Conservation (phyloP, 805 yeast genomes). For the Saccharomycopsis guyanensis region DNA sequence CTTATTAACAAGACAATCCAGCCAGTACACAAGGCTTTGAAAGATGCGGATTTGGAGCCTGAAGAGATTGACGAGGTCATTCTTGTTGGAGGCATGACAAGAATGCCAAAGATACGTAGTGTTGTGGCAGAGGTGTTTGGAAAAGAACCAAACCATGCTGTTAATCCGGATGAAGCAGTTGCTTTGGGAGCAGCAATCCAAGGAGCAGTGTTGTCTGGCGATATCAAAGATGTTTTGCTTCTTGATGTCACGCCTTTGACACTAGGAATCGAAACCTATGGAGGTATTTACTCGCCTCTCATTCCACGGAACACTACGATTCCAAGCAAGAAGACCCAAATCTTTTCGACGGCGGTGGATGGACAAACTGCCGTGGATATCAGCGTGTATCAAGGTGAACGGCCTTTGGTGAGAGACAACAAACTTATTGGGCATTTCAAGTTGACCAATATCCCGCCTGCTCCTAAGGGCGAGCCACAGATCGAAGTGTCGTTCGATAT, state of each 20-base stretch:
- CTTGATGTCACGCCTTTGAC: constrained; percentile 81
- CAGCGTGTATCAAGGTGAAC: constrained; percentile 74
- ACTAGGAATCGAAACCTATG: constrained; percentile 76
- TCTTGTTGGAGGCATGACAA: constrained; percentile 83
- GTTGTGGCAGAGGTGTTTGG: constrained; percentile 53
- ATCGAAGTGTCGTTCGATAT: constrained; percentile 70
- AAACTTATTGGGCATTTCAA: constrained; percentile 70
- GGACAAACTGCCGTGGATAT: constrained; percentile 80
- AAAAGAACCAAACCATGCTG: constrained; percentile 60
- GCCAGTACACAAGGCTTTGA: constrained; percentile 66
- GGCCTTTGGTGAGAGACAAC: constrained; percentile 71
- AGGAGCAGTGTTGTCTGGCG: constrained; percentile 81
- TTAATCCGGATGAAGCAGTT: constrained; percentile 91
- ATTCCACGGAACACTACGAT: constrained; percentile 73
- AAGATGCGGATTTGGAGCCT: constrained; percentile 62
- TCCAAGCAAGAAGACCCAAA: constrained; percentile 67
- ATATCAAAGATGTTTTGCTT: constrained; percentile 67
- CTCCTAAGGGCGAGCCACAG: constrained; percentile 77
- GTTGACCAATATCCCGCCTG: constrained; percentile 62
- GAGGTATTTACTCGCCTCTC: constrained; percentile 74
- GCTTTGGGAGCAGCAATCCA: constrained; percentile 88
- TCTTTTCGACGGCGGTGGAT: constrained; percentile 76
- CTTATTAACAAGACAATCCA: constrained; percentile 60
- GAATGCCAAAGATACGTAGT: constrained; percentile 74
- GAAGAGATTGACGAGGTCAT: constrained; percentile 68